Base-by-base conservation (phyloP, 352 stramenopile species). In the Globisporangium polare region DNA sequence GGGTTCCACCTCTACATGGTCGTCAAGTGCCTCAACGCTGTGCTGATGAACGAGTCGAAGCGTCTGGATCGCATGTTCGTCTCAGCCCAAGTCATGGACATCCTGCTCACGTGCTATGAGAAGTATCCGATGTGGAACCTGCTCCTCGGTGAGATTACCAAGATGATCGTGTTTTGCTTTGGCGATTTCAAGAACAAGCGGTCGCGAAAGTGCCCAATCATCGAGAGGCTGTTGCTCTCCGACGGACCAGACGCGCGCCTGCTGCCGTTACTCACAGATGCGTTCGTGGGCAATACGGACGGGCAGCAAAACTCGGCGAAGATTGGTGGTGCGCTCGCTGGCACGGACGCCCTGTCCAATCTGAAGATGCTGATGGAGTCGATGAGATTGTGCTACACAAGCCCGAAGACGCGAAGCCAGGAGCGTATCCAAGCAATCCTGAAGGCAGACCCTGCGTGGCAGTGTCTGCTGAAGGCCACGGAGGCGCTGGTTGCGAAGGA, bases 101-200 rank as follows among this genome's bases (percentile, higher is more conserved):
- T 83, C 33, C 71, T 95, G 17, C 70, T 95, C 47, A 73, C 74
- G 33, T 93, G 83, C 65, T 95, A 92, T 51, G 79, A 91, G 45
- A 89, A 90, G 61, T 94, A 90, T 63, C 82, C 84, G 24, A 89
- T 77, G 69, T 86, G 73, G 67, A 92, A 82, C 59, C 66, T 92
- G 52, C 63, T 95, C 33, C 62, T 93, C 42, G 80, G 83, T 35
- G 84, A 92, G 63, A 90, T 95, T 42, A 92, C 86, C 8, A 91
- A 92, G 59, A 92, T 95, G 73, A 60, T 95, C 20, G 62, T 94
- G 27, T 95, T 94, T 66, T 88, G 73, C 39, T 75, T 95, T 49
- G 84, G 83, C 5, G 86, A 95, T 71, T 92, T 92, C 55, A 95
- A 95, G 62, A 86, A 79, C 66, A 94, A 95, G 60, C 83, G 86